Evolutionary conservation across 1,139 yeast species (phyloP).

Genomic region (Candida labiduridarum): DNA sequence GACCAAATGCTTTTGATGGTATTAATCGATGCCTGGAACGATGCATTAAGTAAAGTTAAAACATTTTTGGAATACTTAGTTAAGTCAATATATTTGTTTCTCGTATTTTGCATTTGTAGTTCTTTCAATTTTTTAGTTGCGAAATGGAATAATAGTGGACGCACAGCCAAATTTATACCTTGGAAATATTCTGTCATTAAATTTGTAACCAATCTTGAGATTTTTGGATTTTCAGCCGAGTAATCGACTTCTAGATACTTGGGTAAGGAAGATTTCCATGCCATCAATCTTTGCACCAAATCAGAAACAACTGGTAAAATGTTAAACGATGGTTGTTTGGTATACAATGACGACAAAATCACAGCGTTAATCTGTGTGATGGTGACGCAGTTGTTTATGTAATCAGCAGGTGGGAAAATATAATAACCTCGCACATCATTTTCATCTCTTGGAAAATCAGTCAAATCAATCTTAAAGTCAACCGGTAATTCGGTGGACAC

Average conservation of each 20-base stretch:
- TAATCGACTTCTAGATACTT: conserved; percentile 67
- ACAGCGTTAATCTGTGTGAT: conserved; percentile 81
- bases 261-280: conserved; percentile 72
- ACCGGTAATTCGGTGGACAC: conserved; percentile 76
- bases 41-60: conserved; percentile 70
- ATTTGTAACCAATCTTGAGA: conserved; percentile 71
- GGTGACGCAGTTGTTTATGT: conserved; percentile 75
- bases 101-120: conserved; percentile 42
- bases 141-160: conserved; percentile 80
- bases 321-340: conserved; percentile 73
- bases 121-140: conserved; percentile 68
- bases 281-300: conserved; percentile 66
- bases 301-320: conserved; percentile 75
- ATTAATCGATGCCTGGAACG: conserved; percentile 82
- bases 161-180: conserved; percentile 79
- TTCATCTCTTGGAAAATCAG: conserved; percentile 59
- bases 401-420: conserved; percentile 80
- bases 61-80: conserved; percentile 70
- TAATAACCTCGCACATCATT: conserved; percentile 53
- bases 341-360: conserved; percentile 70
- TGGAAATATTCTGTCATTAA: conserved; percentile 86
- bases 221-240: conserved; percentile 53
- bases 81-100: conserved; percentile 63
- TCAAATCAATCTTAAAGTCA: conserved; percentile 61
- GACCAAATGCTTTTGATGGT: conserved; percentile 77